These are phyloP conservation scores for Stygiomarasmius scandens DNA, from an alignment of 1,284 basidiomycete species.

Conservation along the genomic window DNA sequence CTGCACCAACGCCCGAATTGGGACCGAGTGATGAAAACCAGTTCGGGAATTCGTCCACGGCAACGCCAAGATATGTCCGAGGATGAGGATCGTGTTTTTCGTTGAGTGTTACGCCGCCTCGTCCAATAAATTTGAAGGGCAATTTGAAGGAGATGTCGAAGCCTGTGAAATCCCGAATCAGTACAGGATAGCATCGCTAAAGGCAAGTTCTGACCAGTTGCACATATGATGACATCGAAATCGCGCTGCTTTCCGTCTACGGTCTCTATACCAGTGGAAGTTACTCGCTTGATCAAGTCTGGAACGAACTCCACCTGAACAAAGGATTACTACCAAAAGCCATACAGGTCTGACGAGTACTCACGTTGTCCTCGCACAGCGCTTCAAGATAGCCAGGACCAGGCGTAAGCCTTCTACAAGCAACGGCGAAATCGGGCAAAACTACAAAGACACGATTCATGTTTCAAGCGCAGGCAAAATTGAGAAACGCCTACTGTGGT, in stretches of 20 bases:
- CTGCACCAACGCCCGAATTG: conserved; percentile 54
- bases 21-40: conserved; percentile 60
- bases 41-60: conserved; percentile 64
- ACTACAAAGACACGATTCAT: conserved; percentile 35
- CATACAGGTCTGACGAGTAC: conserved; percentile 14
- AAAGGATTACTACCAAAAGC: too few relatives aligned
- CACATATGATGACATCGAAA: conserved; percentile 62
- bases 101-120: conserved; percentile 47
- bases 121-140: conserved; percentile 56
- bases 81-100: conserved; percentile 57
- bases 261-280: conserved; percentile 57
- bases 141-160: conserved; percentile 57
- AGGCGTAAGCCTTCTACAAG: conserved; percentile 62
- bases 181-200: too few relatives aligned
- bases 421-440: conserved; percentile 59
- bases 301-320: conserved; percentile 64
- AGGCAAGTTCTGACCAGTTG: conserved; percentile 43
- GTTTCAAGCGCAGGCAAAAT: not conserved
- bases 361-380: conserved; percentile 59
- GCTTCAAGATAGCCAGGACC: conserved; percentile 70
- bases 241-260: conserved; percentile 54
- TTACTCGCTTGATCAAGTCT: conserved; percentile 50
- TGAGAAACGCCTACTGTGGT: conserved; percentile 44
- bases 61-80: conserved; percentile 54
- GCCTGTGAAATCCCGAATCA: too few relatives aligned